These are phyloP conservation scores for Carnegiea gigantea DNA, from an alignment of 179 eudicot genomes.

Conservation along the genomic window DNA sequence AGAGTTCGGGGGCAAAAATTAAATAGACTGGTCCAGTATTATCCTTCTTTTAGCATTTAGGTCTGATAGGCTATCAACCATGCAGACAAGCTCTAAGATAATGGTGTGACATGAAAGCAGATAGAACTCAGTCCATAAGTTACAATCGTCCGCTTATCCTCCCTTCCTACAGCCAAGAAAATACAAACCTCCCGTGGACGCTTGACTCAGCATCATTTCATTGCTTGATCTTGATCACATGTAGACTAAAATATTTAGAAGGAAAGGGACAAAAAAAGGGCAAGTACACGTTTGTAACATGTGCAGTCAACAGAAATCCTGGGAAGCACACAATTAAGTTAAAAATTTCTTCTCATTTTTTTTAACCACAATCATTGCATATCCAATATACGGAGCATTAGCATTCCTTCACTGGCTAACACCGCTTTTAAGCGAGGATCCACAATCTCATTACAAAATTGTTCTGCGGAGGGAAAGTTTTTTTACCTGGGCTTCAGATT, in stretches of 20 bases:
- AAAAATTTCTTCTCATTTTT: too few species aligned
- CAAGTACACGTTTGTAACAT: background rate
- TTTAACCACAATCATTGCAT: background rate
- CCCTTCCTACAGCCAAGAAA: background rate
- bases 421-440: background rate
- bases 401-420: background rate
- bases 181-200: background rate
- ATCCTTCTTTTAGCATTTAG: background rate
- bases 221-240: background rate
- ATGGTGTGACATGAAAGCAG: background rate
- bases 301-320: background rate
- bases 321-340: background rate
- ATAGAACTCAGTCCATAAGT: background rate
- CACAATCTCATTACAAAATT: background rate
- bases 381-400: background rate
- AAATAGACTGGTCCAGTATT: background rate
- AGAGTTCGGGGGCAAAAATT: background rate
- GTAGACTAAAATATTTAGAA: background rate
- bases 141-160: background rate
- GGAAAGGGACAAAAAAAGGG: background rate
- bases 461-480: too few species aligned
- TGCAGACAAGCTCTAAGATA: background rate
- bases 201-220: background rate
- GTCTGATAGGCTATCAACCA: background rate
- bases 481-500: conserved; percentile 75